Conservation (phyloP, 805 yeast genomes). For the Candida corydali region DNA sequence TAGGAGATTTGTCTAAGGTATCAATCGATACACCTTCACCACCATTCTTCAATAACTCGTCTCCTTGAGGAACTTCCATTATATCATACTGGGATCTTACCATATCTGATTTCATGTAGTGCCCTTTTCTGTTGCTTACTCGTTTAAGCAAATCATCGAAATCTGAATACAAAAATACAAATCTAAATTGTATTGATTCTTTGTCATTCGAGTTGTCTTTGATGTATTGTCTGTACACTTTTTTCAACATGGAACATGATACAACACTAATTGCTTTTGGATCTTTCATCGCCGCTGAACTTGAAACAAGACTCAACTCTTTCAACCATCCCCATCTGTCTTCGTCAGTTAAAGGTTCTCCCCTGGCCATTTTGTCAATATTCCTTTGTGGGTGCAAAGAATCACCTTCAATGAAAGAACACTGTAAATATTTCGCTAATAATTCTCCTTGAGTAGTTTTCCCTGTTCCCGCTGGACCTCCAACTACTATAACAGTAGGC, state of each 20-base stretch:
- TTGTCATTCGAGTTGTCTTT: constrained; percentile 28
- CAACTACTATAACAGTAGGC: constrained; percentile 55
- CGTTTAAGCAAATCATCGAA: constrained; percentile 58
- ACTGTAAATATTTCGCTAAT: constrained; percentile 41
- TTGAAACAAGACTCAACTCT: constrained; percentile 40
- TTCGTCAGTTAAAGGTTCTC: constrained; percentile 79
- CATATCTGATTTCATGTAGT: constrained; percentile 87
- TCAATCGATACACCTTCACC: constrained; percentile 34
- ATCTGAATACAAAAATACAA: constrained; percentile 65
- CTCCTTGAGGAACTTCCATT: constrained; percentile 62
- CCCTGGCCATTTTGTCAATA: constrained; percentile 76
- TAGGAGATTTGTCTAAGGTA: constrained; percentile 27
- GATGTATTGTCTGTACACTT: constrained; percentile 63
- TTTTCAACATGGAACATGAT: constrained; percentile 84
- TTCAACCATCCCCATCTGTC: constrained; percentile 92
- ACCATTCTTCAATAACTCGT: constrained; percentile 32
- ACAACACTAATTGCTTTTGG: constrained; percentile 44
- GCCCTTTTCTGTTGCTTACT: constrained; percentile 62
- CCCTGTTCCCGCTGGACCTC: constrained; percentile 97
- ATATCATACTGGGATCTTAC: constrained; percentile 71
- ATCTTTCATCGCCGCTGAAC: constrained; percentile 29
- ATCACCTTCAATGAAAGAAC: constrained; percentile 84
- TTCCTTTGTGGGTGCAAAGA: constrained; percentile 66
- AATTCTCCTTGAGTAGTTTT: constrained; percentile 71
- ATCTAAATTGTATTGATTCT: constrained; percentile 40